Base-by-base conservation (phyloP, 345 rosid species). In the Populus nigra region DNA sequence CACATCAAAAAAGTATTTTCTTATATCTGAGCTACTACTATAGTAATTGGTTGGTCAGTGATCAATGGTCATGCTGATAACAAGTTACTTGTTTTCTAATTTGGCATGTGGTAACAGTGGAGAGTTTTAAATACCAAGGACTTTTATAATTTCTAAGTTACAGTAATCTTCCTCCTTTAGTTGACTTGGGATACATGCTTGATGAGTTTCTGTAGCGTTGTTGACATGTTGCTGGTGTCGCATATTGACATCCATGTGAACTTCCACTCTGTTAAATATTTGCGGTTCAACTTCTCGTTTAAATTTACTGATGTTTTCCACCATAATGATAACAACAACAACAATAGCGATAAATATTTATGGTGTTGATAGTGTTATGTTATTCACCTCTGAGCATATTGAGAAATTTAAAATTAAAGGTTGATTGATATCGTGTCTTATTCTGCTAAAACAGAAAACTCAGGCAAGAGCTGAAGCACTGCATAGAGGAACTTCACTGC, bases 401-500 rank as follows among this genome's bases (percentile, higher is more conserved):
- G 25, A 43, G 20, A 73, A 68, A 8, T 45, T 76, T 67, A 41
- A 67, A 35, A 10, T 43, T 50, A 35, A 22, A 1, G 35, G 7
- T 45, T 68, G 3, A 33, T 50, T 29, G 41, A 72, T 63, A 38
- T n/a, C 65, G 47, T 68, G 49, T 35, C 72, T 67, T 53, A 47
- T 68, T 83, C 65, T 84, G 67, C 73, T 77, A 71, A 69, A 79
- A 73, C 92, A 91, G 96, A 86, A 85, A 90, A 73, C 77, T 91
- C 66, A 91, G 87, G 87, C 88, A 80, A 59, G 96, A 91, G 82
- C 73, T 87, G 80, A 88, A 79, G 78, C 88, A 85, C 68, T 91
- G 96, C 87, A 80, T 90, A 36, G 92, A 88, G 75, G 90, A 88
- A 73, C 91, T 91, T 76, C 87, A 84, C 47, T 91, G 96, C 88